A percentile compares a stretch with the other conserved stretches of the same genome.
phyloP scores from a whole-genome alignment of 805 yeast genomes.

The Middelhovenomyces tepae region DNA sequence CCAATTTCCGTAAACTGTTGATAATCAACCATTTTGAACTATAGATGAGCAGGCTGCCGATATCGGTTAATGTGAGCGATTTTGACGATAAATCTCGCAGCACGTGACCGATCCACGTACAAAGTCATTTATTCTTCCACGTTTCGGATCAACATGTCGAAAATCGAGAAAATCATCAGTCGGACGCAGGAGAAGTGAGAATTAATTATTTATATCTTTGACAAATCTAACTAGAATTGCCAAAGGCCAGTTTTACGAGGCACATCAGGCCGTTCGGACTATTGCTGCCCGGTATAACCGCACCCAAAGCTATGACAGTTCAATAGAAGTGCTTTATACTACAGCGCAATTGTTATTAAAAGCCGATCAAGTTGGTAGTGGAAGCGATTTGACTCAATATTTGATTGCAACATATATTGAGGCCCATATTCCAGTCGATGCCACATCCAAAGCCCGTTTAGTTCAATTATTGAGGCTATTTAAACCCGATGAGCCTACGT shows the following conservation, averaged over 20 bases:
- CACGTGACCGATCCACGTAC: no score
- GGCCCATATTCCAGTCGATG: slow-evolving; percentile 36
- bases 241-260: slow-evolving; percentile 79
- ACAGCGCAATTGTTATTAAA: slow-evolving; percentile 62
- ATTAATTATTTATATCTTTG: no score
- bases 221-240: slow-evolving; percentile 47
- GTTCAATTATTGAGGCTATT: slow-evolving; percentile 35
- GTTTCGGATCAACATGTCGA: no score
- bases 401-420: slow-evolving; percentile 60
- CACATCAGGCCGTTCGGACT: slow-evolving; percentile 89
- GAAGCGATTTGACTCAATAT: slow-evolving; percentile 66
- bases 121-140: no score
- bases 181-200: no score
- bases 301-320: slow-evolving; percentile 55
- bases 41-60: no score
- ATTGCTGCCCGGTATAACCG: slow-evolving; percentile 78
- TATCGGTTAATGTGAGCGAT: no score
- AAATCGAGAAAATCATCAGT: no score
- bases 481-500: slow-evolving; percentile 48
- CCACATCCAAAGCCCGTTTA: slow-evolving; percentile 38
- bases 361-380: slow-evolving; percentile 69
- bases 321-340: slow-evolving; percentile 62
- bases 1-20: no score
- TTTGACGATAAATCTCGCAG: no score
- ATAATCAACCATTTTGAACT: no score